Evolutionary conservation across 129 eudicot genomes (phyloP), one percentile per base, ranked within the genome.

Genomic region (Tanacetum coccineum): DNA sequence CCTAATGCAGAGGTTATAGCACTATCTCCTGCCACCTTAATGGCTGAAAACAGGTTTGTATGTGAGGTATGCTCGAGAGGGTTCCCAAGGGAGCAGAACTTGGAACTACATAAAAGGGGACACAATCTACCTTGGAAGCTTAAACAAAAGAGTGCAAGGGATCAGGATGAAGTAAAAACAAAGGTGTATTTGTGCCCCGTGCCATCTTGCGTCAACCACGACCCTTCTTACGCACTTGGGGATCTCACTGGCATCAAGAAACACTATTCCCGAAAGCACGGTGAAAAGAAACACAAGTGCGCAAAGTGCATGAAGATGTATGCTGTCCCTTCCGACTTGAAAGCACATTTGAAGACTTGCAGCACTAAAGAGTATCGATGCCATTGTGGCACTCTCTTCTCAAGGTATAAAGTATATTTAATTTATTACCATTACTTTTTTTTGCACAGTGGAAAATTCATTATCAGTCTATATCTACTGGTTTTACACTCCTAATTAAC

Each of bases 51-150:
- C 69, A 71, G 81, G 55, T 89, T 86, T 62, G 40, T 89, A 22
- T 89, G 90, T 63, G 94, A 89, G 58, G 86, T 89, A 7, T 89
- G 96, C 82, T 42, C 70, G 76, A 89, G 81, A 73, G 95, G 96
- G 59, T 86, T 89, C 47, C 95, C 84, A 39, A 81, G 96, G 48
- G 96, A 89, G 40, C 96, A 86, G 25, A 89, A 86, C 64, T 74
- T 86, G 13, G 85, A 89, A 67, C 88, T 89, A 4, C 95, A 86
- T 81, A 79, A 83, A 65, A 80, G 95, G 68, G 95, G 95, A 9
- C 96, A 89, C 72, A 89, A 86, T 44, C 64, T 86, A 13, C 94
- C 96, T 11, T 89, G 96, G 96, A 89, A 83, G 56, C 25, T 22
- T 22, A 22, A 22, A 22, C 25, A 22, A 22, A 22, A 22, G 72